Evolutionary conservation across 768 basidiomycete genomes (phyloP), one percentile per base, ranked within the genome.

Genomic region (Crassisporium funariophilum): DNA sequence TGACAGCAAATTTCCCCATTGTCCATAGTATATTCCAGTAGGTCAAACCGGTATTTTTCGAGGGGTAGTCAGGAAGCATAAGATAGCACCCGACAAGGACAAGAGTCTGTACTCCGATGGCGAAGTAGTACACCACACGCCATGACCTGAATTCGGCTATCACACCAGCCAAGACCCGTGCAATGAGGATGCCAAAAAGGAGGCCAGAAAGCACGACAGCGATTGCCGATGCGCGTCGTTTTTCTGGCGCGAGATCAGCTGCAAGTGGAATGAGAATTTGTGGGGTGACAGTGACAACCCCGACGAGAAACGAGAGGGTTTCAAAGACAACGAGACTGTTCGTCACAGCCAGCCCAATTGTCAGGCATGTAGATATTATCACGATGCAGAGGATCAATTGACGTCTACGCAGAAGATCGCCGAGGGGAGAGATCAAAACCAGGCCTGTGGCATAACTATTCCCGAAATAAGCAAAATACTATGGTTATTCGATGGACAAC

Each of bases 21-120:
- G 84, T 85, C 64, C 72, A 80, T 23, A 90, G 65, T 36, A 92
- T 85, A 13, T 81, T 66, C 53, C 71, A 73, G 65, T 93, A 93
- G 2, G 81, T 79, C 51, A 90, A 44, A 36, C 78, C 67, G 16
- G 58, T 64, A 59, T 87, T 86, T 61, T 88, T 91, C 10, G 85
- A 78, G 1, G 90, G 91, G 57, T 88, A 92, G 64, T 95, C 91
- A 1, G 91, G 91, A n/a, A 92, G 67, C 44, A 83, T 54, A 16
- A 80, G 62, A 58, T 86, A 92, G 33, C 82, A 67, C 17, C 85
- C 73, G 4, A 75, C 27, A 6, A 86, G 66, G 10, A 90, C 79
- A 19, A 77, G 44, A 46, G 52, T 67, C 60, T 92, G 91, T 12
- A 88, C 68, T 4, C 83, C 88, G 36, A 91, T 79, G 2, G 88